Conservation (phyloP, 2,329 filamentous ascomycete genomes). For the Calonectria montana region DNA sequence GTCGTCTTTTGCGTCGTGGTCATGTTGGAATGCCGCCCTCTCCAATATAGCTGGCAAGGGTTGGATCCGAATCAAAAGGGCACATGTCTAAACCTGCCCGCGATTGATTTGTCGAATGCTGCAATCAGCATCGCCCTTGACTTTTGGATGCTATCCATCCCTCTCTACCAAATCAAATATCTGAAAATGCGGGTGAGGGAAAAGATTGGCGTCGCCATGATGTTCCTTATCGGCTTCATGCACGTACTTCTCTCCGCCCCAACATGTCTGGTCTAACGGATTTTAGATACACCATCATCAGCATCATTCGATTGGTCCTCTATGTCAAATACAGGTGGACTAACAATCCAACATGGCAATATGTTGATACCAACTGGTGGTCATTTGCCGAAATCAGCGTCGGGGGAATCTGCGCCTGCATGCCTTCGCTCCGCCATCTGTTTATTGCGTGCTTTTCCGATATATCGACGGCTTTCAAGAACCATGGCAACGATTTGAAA, state of each 20-base stretch:
- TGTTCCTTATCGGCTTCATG: not conserved
- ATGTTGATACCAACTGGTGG: not conserved
- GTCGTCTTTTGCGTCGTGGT: constrained; percentile 46
- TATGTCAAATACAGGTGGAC: not conserved
- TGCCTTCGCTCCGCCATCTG: not conserved
- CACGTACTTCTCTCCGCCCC: not conserved
- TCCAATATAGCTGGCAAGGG: constrained; percentile 52
- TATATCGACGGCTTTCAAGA: not conserved
- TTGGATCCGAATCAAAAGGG: not conserved
- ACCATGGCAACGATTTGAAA: not conserved
- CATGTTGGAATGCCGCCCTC: constrained; percentile 53
- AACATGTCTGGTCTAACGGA: not conserved
- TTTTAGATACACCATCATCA: not conserved
- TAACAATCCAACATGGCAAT: not conserved
- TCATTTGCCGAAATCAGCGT: not conserved
- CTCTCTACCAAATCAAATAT: not conserved
- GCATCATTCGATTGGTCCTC: not conserved
- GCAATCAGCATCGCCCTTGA: not conserved
- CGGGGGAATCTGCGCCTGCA: not conserved
- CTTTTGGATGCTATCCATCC: not conserved
- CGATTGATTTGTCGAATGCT: not conserved
- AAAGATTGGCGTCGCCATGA: not conserved
- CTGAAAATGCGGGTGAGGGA: not conserved
- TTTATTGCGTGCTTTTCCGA: not conserved
- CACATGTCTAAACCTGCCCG: not conserved